Percentiles rank a stretch among this genome's conserved stretches.
Conservation (phyloP, 2,329 filamentous ascomycete species). For the Alternaria brassicae region DNA sequence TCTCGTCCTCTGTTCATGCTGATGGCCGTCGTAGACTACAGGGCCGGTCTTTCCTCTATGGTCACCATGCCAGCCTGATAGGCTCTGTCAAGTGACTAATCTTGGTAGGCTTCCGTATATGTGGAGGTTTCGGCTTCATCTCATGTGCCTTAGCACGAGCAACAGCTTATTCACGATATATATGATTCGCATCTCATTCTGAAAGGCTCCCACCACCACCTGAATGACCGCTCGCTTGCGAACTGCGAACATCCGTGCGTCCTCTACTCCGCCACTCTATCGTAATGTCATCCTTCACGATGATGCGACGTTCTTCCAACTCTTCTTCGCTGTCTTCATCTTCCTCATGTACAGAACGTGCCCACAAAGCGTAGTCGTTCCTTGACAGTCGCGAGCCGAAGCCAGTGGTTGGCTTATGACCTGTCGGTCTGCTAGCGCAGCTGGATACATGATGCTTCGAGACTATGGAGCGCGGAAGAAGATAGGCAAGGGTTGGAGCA, state of each 20-base stretch:
- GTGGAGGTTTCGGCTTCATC: too few species aligned
- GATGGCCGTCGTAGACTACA: neutral
- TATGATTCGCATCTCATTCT: neutral
- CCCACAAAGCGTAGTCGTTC: neutral
- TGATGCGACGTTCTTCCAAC: neutral
- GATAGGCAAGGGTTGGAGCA: neutral
- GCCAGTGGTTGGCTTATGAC: neutral
- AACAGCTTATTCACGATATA: too few species aligned
- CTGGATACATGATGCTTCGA: neutral
- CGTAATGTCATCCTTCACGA: neutral
- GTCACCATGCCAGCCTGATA: neutral
- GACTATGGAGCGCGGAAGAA: neutral
- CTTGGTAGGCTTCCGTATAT: too few species aligned
- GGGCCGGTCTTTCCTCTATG: neutral
- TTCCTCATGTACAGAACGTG: neutral
- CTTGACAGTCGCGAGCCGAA: neutral
- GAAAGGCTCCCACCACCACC: neutral
- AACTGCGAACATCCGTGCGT: neutral
- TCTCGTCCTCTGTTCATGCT: neutral
- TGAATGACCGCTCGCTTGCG: neutral
- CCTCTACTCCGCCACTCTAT: neutral
- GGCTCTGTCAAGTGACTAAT: too few species aligned
- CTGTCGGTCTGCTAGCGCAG: neutral
- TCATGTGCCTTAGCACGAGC: too few species aligned
- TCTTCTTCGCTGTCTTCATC: neutral